Conservation (phyloP, 345 rosid species). For the Lepidium didymum region DNA sequence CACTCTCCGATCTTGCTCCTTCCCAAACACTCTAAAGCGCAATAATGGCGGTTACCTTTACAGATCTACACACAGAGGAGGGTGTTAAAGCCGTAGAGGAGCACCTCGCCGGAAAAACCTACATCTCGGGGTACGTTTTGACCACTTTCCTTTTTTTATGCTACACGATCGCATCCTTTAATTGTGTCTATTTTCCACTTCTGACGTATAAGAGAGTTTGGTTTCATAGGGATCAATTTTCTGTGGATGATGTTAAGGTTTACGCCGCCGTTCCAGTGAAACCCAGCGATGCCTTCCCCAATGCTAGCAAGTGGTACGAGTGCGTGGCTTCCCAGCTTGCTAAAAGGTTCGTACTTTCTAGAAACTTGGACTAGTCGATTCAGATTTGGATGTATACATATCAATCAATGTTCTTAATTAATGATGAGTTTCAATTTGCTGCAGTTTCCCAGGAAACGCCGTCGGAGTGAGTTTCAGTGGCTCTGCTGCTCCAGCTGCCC, state of each 20-base stretch:
- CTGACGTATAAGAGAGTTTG: background rate
- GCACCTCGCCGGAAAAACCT: constrained; percentile 64
- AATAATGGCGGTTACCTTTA: constrained; percentile 67
- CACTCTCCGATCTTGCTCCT: background rate
- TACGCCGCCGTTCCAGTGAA: constrained; percentile 60
- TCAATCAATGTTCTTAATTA: background rate
- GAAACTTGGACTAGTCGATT: background rate
- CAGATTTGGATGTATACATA: background rate
- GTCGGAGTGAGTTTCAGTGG: constrained; percentile 65
- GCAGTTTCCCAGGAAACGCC: constrained; percentile 85
- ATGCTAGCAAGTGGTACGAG: constrained; percentile 76
- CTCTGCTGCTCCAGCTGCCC: constrained; percentile 36
- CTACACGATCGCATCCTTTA: background rate
- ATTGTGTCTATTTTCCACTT: background rate
- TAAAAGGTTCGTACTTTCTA: constrained; percentile 39
- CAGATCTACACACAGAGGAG: constrained; percentile 78
- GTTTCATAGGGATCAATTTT: constrained; percentile 36
- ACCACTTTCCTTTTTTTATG: background rate
- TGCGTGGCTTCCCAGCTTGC: constrained; percentile 58
- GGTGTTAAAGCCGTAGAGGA: constrained; percentile 78
- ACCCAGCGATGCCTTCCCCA: constrained; percentile 59
- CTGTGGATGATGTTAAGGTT: constrained; percentile 76
- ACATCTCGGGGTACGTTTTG: constrained; percentile 59
- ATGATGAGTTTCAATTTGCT: background rate
- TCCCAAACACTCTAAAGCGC: background rate